These are phyloP conservation scores for Ganoderma multipileum DNA, from an alignment of 1,284 basidiomycete species.

Conservation along the genomic window DNA sequence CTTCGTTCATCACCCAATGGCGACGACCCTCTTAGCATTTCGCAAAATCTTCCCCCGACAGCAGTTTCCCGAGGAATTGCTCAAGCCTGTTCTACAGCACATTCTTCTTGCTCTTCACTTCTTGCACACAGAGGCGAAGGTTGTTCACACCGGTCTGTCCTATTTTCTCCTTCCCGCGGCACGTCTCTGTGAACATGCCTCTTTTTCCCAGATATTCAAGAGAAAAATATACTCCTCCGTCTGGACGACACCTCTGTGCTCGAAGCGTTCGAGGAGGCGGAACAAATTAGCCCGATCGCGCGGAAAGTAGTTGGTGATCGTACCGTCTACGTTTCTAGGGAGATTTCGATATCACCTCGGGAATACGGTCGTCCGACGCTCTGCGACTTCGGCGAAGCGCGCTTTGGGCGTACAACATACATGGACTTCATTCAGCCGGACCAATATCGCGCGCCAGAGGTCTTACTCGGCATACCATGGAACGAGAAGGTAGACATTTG, in stretches of 20 bases:
- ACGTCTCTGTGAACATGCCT: neutral
- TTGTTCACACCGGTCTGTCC: conserved; percentile 33
- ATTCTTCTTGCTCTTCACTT: conserved; percentile 32
- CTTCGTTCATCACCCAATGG: conserved; percentile 27
- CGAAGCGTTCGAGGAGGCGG: conserved; percentile 24
- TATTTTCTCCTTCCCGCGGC: conserved; percentile 5
- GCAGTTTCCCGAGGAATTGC: conserved; percentile 11
- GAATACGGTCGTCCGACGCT: conserved; percentile 25
- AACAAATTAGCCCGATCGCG: conserved; percentile 17
- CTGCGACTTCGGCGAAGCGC: conserved; percentile 30
- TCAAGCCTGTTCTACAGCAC: conserved; percentile 16
- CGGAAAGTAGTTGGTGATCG: conserved; percentile 26
- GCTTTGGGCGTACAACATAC: conserved; percentile 27
- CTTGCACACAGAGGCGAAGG: conserved; percentile 32
- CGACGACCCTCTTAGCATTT: conserved; percentile 25
- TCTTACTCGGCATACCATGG: conserved; percentile 31
- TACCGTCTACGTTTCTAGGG: conserved; percentile 21
- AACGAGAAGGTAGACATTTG: conserved; percentile 37
- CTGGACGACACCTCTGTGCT: conserved; percentile 16
- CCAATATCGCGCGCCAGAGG: conserved; percentile 34
- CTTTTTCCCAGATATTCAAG: conserved; percentile 19
- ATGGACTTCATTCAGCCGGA: conserved; percentile 24
- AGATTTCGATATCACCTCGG: conserved; percentile 7
- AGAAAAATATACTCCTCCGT: conserved; percentile 24
- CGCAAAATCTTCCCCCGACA: conserved; percentile 13